A percentile compares a stretch with the other conserved stretches of the same genome.
These are phyloP conservation scores for Colletotrichum gigasporum DNA, from an alignment of 2,329 filamentous ascomycete species.

Conservation along the genomic window DNA sequence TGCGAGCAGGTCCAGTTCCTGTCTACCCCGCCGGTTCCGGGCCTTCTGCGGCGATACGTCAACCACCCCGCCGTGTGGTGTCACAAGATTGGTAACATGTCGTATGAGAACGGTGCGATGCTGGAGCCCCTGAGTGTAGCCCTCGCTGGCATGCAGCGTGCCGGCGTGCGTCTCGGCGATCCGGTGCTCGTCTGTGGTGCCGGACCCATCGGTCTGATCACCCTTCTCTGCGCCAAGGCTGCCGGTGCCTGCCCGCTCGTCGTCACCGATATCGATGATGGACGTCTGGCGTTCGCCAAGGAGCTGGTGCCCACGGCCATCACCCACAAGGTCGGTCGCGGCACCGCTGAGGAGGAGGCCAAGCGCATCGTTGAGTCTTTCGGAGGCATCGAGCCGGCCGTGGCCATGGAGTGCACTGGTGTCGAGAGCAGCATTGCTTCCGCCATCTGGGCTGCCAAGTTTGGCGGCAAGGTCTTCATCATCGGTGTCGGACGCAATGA, in stretches of 20 bases:
- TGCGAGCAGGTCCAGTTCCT: constrained; percentile 88
- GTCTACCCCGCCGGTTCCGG: constrained; percentile 88
- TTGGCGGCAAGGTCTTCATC: constrained; percentile 96
- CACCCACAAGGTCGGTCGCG: constrained; percentile 80
- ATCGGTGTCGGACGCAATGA: constrained; percentile 96
- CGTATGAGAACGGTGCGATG: constrained; percentile 89
- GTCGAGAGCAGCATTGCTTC: constrained; percentile 88
- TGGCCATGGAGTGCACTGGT: constrained; percentile 93
- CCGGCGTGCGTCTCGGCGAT: constrained; percentile 83
- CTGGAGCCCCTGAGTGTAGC: constrained; percentile 92
- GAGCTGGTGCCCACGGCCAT: constrained; percentile 80
- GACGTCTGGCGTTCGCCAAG: constrained; percentile 85
- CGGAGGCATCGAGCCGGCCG: constrained; percentile 80
- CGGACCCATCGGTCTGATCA: constrained; percentile 92
- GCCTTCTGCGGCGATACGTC: constrained; percentile 89
- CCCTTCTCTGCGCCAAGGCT: constrained; percentile 83
- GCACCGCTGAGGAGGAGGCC: constrained; percentile 75
- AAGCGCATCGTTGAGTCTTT: constrained; percentile 73
- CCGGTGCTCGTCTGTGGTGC: constrained; percentile 90
- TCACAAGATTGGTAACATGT: constrained; percentile 94
- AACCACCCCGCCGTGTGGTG: constrained; percentile 96
- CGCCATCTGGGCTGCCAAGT: constrained; percentile 90
- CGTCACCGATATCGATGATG: constrained; percentile 94
- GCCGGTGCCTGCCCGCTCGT: constrained; percentile 91
- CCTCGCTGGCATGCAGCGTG: constrained; percentile 86